These are phyloP conservation scores for Austropuccinia psidii DNA, from an alignment of 1,284 basidiomycete genomes.

Conservation along the genomic window DNA sequence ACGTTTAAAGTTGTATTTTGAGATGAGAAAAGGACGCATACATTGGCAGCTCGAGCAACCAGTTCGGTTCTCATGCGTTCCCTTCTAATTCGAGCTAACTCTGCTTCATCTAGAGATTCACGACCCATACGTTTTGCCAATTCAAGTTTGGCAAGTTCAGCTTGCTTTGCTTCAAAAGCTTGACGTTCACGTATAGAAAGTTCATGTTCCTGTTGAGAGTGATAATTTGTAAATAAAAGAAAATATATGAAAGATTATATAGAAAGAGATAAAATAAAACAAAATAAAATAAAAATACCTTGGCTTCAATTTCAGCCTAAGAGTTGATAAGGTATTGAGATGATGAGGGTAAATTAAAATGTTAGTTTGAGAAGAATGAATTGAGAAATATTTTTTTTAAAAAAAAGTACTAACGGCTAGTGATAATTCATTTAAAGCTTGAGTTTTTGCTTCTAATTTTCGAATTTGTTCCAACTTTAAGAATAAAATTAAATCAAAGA, in stretches of 20 bases:
- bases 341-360: neutral
- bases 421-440: constrained; percentile 29
- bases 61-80: constrained; percentile 29
- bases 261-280: neutral
- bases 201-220: constrained; percentile 13
- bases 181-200: constrained; percentile 24
- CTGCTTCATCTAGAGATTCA: constrained; percentile 31
- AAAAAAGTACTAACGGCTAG: neutral
- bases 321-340: too few relatives aligned
- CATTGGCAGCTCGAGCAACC: constrained; percentile 23
- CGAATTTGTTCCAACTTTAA: constrained; percentile 32
- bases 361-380: neutral
- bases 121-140: constrained; percentile 27
- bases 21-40: too few relatives aligned
- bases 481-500: neutral
- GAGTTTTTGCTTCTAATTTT: constrained; percentile 29
- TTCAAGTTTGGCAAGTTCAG: constrained; percentile 27
- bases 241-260: neutral
- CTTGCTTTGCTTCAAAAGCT: constrained; percentile 18
- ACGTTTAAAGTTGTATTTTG: too few relatives aligned
- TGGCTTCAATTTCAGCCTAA: constrained; percentile 18
- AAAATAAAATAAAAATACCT: neutral
- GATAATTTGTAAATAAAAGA: neutral
- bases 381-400: neutral
- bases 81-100: constrained; percentile 30